Percentiles rank a stretch among this genome's conserved stretches.
Conservation (phyloP, 495 filamentous ascomycete species). For the Trichoderma erinaceum region DNA sequence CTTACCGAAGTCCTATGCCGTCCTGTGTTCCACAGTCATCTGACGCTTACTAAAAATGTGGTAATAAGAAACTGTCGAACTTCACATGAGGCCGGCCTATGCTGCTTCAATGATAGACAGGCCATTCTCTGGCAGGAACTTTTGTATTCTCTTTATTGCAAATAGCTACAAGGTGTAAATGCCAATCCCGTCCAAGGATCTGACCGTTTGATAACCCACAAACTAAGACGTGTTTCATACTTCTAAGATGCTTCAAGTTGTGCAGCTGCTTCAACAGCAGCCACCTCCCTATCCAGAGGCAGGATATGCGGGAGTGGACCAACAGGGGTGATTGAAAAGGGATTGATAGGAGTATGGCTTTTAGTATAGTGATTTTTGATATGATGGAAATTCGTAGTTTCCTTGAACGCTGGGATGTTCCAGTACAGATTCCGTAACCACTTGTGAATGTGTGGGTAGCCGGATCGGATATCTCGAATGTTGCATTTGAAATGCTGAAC, state of each 20-base stretch:
- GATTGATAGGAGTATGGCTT: constrained; percentile 54
- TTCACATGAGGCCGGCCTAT: too few relatives aligned
- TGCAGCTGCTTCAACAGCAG: constrained; percentile 24
- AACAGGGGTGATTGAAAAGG: constrained; percentile 54
- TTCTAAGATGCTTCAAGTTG: not conserved
- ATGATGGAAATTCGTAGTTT: constrained; percentile 62
- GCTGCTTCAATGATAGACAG: too few relatives aligned
- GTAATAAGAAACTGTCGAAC: too few relatives aligned
- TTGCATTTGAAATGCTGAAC: constrained; percentile 65
- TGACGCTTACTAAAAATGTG: too few relatives aligned
- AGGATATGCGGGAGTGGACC: constrained; percentile 59
- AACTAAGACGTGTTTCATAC: too few relatives aligned
- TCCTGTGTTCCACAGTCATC: too few relatives aligned
- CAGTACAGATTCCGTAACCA: constrained; percentile 71
- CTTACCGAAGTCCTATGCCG: too few relatives aligned
- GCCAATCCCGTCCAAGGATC: too few relatives aligned
- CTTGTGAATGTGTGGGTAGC: constrained; percentile 60
- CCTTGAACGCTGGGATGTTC: constrained; percentile 60
- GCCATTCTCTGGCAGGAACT: too few relatives aligned
- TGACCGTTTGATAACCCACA: too few relatives aligned
- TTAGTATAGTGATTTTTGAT: constrained; percentile 52
- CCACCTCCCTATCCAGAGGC: constrained; percentile 36
- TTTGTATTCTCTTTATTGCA: too few relatives aligned
- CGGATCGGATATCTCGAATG: constrained; percentile 60
- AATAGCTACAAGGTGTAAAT: too few relatives aligned